A percentile compares a stretch with the other conserved stretches of the same genome.
Evolutionary conservation across 2,329 filamentous ascomycete genomes (phyloP).

Genomic region (Cladosporium oxysporum): DNA sequence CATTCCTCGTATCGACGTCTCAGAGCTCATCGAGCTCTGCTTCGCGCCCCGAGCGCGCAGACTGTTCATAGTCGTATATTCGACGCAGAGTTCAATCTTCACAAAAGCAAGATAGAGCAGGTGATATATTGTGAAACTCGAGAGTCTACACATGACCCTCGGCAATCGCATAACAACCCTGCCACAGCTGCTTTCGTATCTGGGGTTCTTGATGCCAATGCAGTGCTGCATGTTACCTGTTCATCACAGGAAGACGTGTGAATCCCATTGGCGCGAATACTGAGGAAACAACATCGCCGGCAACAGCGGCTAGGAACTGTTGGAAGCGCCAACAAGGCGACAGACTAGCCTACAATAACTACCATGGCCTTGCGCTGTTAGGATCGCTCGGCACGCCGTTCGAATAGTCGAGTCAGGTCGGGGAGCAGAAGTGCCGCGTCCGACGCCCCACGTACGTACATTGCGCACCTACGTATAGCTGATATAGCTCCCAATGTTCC

Average conservation of each 20-base stretch:
- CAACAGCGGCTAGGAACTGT: neutral
- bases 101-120: neutral
- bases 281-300: neutral
- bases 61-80: no score
- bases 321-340: neutral
- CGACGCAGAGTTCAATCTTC: neutral
- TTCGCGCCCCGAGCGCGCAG: neutral
- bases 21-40: neutral
- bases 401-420: neutral
- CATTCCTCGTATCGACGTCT: neutral
- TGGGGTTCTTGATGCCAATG: neutral
- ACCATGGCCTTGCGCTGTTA: neutral
- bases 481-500: neutral
- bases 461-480: neutral
- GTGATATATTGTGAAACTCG: neutral
- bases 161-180: neutral
- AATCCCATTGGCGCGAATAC: neutral
- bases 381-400: slow-evolving; percentile 9
- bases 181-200: neutral
- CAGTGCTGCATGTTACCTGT: neutral
- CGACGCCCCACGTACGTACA: slow-evolving; percentile 6
- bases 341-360: neutral
- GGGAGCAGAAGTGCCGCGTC: slow-evolving; percentile 4
- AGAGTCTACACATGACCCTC: neutral
- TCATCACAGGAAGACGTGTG: neutral